These are phyloP conservation scores for Zygoascus hellenicus DNA, from an alignment of 1,139 yeast species.

Conservation along the genomic window DNA sequence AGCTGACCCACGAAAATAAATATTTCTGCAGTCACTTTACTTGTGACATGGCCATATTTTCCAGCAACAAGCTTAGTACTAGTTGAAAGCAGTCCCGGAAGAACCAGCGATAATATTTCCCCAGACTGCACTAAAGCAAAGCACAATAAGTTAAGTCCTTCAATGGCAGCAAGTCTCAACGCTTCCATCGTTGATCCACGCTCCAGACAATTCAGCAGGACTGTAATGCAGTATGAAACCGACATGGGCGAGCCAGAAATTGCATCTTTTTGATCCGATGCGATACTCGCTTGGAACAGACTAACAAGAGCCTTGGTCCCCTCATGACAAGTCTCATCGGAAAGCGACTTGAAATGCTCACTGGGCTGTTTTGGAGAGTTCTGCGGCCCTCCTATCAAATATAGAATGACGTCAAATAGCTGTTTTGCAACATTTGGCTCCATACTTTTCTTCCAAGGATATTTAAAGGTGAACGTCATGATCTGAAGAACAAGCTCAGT, in stretches of 20 bases:
- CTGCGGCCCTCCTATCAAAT: slow-evolving; percentile 40
- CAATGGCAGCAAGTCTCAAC: slow-evolving; percentile 36
- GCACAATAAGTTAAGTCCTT: slow-evolving; percentile 36
- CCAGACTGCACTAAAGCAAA: slow-evolving; percentile 40
- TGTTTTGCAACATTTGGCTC: slow-evolving; percentile 42
- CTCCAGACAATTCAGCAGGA: slow-evolving; percentile 37
- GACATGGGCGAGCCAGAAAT: slow-evolving; percentile 38
- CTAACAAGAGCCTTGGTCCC: slow-evolving; percentile 37
- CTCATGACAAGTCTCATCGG: slow-evolving; percentile 38
- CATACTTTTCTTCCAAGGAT: slow-evolving; percentile 46
- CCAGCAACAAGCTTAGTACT: slow-evolving; percentile 41
- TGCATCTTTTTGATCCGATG: slow-evolving; percentile 13
- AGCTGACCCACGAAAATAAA: slow-evolving; percentile 35
- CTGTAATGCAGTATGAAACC: slow-evolving; percentile 42
- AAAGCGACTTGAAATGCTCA: slow-evolving; percentile 27
- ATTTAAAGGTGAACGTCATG: slow-evolving; percentile 37
- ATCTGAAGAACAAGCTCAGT: slow-evolving; percentile 41
- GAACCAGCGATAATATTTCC: slow-evolving; percentile 46
- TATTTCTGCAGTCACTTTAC: slow-evolving; percentile 35
- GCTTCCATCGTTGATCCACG: slow-evolving; percentile 26
- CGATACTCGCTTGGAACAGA: slow-evolving; percentile 35
- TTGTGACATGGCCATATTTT: slow-evolving; percentile 37
- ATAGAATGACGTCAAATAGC: slow-evolving; percentile 45
- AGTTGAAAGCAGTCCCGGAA: slow-evolving; percentile 54
- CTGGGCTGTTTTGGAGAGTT: slow-evolving; percentile 14